A percentile compares a stretch with the other conserved stretches of the same genome.
Conservation (phyloP, 2,329 filamentous ascomycete species). For the Colletotrichum melonis region DNA sequence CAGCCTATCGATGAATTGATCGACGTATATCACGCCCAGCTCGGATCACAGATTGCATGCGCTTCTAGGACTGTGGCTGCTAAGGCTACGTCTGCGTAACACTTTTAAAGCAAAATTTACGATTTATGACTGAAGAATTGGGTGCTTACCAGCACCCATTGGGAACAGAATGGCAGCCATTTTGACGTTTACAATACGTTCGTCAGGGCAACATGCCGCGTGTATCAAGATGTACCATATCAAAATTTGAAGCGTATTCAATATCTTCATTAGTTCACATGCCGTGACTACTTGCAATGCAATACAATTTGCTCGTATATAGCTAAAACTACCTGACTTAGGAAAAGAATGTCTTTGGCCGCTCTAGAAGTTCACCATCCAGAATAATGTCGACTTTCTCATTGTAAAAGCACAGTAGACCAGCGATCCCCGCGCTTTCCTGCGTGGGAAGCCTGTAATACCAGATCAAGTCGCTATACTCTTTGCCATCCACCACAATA, state of each 20-base stretch:
- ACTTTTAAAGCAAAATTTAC: neutral
- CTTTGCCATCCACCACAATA: slow-evolving; percentile 57
- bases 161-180: neutral
- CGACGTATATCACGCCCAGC: neutral
- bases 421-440: slow-evolving; percentile 67
- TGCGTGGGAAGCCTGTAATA: slow-evolving; percentile 68
- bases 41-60: neutral
- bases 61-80: neutral
- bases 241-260: neutral
- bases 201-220: neutral
- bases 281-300: neutral
- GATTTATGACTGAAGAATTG: neutral
- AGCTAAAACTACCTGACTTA: neutral
- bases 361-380: slow-evolving; percentile 56
- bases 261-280: neutral
- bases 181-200: neutral
- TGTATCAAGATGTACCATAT: neutral
- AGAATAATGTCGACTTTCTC: slow-evolving; percentile 74
- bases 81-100: neutral
- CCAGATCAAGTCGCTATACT: slow-evolving; percentile 68
- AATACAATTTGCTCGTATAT: too few relatives aligned
- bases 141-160: neutral
- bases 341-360: slow-evolving; percentile 43
- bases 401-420: slow-evolving; percentile 73
- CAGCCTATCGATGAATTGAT: neutral